Base-by-base conservation (phyloP, 257 asterid species). In the Mentha longifolia region DNA sequence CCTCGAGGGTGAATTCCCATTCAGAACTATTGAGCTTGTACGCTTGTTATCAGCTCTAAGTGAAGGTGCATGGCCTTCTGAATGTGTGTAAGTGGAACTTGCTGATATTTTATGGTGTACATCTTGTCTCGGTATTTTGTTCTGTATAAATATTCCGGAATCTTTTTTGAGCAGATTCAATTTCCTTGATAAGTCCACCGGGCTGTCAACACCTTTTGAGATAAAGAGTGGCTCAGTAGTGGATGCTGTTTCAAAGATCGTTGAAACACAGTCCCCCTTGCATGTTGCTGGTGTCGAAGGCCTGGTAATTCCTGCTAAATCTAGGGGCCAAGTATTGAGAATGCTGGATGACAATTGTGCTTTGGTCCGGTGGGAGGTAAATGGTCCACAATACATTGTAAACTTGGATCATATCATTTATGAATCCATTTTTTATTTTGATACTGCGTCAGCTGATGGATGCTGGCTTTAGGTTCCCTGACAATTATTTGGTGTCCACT, bases 341-440 rank as follows among this genome's bases (percentile, higher is more conserved):
- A 83, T 88, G 97, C 83, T 92, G 19, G 81, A 87, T 71, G 71
- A 76, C 46, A 71, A 84, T 73, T 57, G 67, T 76, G 97, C 92
- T 69, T 80, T 94, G 61, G 98, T 95, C 52, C 89, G 95, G 58
- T 92, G 99, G 99, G 97, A 95, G 99, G 99, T 94, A 89, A 61
- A 72, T 43, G 17, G 14, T 45, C 45, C 45, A 10, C 8, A n/a
- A 64, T 42, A 71, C 33, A 47, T 50, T 66, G 25, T 71, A 39
- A 42, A 10, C 73, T 67, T 37, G 31, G 45, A 45, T 62, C 25
- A 13, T 67, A 56, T 51, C 33, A 25, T 43, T 49, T 17, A 58
- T 25, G 42, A 25, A 52, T 55, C 8, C 52, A 57, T 65, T 37
- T 61, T n/a, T 49, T 20, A 10, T 22, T 43, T 22, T 25, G 22